These are phyloP conservation scores for Phascolomyces articulosus DNA, from an alignment of 371 early-diverging fungal genomes.

Conservation along the genomic window DNA sequence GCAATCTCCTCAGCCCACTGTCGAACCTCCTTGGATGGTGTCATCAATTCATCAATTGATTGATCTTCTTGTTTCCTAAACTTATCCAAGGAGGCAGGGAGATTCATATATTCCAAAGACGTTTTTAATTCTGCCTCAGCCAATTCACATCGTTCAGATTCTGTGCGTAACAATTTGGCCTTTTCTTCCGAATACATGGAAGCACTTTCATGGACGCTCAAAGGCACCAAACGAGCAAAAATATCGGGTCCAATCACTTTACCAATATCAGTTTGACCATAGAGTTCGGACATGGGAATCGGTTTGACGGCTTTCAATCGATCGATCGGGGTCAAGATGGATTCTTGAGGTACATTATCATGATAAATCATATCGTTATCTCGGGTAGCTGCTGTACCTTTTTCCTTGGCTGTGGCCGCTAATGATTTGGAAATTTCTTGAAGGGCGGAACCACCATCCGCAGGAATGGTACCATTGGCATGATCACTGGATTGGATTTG, in stretches of 20 bases:
- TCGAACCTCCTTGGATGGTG: slow-evolving; percentile 59
- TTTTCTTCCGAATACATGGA: slow-evolving; percentile 95
- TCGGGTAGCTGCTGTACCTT: slow-evolving; percentile 59
- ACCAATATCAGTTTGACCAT: slow-evolving; percentile 67
- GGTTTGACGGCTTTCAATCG: slow-evolving; percentile 79
- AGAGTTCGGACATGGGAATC: slow-evolving; percentile 77
- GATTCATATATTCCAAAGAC: slow-evolving; percentile 85
- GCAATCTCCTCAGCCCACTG: slow-evolving; percentile 66
- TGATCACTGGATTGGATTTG: slow-evolving; percentile 46
- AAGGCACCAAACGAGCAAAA: slow-evolving; percentile 86
- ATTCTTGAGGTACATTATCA: slow-evolving; percentile 81
- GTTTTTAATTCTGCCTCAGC: slow-evolving; percentile 89
- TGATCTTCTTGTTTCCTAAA: slow-evolving; percentile 57
- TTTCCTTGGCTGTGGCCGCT: slow-evolving; percentile 63
- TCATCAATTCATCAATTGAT: slow-evolving; percentile 47
- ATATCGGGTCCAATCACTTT: slow-evolving; percentile 84
- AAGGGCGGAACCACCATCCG: slow-evolving; percentile 64
- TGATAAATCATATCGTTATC: slow-evolving; percentile 98
- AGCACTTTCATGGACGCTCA: slow-evolving; percentile 90
- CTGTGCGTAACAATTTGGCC: slow-evolving; percentile 84
- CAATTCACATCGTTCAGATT: slow-evolving; percentile 74
- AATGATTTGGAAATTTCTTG: slow-evolving; percentile 67
- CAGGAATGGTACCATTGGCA: slow-evolving; percentile 33
- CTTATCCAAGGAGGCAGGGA: slow-evolving; percentile 77
- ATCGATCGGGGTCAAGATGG: slow-evolving; percentile 80